A percentile compares a stretch with the other conserved stretches of the same genome.
Evolutionary conservation across 1,139 yeast species (phyloP).

Genomic region (Protomyces macrosporus): DNA sequence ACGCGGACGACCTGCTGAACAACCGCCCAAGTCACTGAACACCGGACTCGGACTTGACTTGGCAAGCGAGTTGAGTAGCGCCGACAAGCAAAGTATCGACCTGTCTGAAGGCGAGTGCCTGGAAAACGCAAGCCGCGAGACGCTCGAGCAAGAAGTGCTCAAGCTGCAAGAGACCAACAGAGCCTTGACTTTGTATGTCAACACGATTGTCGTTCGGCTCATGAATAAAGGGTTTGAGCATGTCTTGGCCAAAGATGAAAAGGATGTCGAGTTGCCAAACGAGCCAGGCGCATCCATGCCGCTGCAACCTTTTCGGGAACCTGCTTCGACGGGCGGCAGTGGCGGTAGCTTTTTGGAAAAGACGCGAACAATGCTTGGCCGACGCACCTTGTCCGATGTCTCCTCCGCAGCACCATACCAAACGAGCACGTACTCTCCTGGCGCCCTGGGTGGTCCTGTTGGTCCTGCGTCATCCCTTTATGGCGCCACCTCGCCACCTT

Average conservation of each 20-base stretch:
- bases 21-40: not conserved
- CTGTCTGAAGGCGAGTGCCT: not conserved
- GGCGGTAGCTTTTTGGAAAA: not conserved
- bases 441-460: not conserved
- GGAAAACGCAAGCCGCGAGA: constrained; percentile 8
- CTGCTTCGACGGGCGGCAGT: not conserved
- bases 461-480: not conserved
- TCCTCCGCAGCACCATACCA: not conserved
- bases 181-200: constrained; percentile 11
- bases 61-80: constrained; percentile 7
- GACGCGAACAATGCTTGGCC: not conserved
- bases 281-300: not conserved
- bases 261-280: not conserved
- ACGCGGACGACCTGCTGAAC: constrained; percentile 5
- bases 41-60: not conserved
- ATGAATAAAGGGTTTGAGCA: constrained; percentile 18
- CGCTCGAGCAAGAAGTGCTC: constrained; percentile 9
- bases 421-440: not conserved
- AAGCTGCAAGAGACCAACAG: constrained; percentile 16
- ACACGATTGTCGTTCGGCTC: constrained; percentile 13
- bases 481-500: not conserved
- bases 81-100: not conserved
- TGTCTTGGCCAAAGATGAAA: constrained; percentile 6
- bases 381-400: constrained; percentile 6
- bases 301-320: not conserved